These are phyloP conservation scores for Funneliformis caledonium DNA, from an alignment of 371 early-diverging fungal genomes.

Conservation along the genomic window DNA sequence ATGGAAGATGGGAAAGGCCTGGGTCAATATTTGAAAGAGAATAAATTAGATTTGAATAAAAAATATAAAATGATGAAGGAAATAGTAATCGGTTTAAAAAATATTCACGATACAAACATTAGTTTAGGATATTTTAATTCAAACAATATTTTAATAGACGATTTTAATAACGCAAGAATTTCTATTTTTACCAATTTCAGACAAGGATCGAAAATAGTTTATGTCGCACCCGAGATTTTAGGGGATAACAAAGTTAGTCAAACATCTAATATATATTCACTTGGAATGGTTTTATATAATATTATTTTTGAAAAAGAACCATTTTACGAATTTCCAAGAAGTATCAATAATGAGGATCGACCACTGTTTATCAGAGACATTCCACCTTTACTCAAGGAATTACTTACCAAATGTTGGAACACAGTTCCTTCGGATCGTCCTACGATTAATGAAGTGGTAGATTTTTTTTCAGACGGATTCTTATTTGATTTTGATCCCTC, in stretches of 20 bases:
- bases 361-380: background rate
- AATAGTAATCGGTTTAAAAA: background rate
- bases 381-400: background rate
- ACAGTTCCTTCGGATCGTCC: too few relatives aligned
- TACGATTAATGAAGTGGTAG: too few relatives aligned
- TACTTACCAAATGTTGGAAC: too few relatives aligned
- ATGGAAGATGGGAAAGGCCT: background rate
- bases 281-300: background rate
- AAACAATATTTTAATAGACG: too few relatives aligned
- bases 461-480: too few relatives aligned
- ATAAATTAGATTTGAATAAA: background rate
- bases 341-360: background rate
- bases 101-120: too few relatives aligned
- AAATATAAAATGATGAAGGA: background rate
- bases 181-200: background rate
- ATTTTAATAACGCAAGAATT: background rate
- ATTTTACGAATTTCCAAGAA: background rate
- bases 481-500: too few relatives aligned
- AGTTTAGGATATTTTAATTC: too few relatives aligned
- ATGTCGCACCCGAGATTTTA: background rate
- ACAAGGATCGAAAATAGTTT: background rate
- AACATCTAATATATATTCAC: background rate
- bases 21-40: background rate
- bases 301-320: background rate
- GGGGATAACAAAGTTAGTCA: background rate